Base-by-base conservation (phyloP, 2,329 filamentous ascomycete species). In the Incumbomyces delicatus region DNA sequence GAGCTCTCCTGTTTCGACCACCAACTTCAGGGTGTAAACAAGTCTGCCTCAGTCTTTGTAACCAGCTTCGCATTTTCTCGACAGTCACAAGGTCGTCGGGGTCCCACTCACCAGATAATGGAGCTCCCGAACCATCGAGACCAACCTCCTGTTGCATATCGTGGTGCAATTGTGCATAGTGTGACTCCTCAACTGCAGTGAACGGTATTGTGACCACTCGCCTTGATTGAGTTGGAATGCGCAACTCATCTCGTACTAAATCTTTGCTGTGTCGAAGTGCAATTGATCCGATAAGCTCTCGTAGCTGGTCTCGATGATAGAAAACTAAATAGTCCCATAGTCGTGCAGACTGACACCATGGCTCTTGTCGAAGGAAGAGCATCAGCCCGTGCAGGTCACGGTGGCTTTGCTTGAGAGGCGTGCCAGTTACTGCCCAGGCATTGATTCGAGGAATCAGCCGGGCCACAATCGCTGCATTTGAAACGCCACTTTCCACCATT, bases 371-470 rank as follows among this genome's bases (percentile, higher is more conserved):
- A 7, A 96, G 73, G 56, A 98, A 96, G 0, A 85, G 70, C 1
- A 96, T 64, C 3, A 96, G 70, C 0, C 90, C 90, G 54, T 81
- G 80, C 6, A 95, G 70, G 62, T 95, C 90, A 57, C 75, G 70
- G 29, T 90, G 76, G 51, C 87, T 77, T 54, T 87, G 86, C 54
- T 85, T 83, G 32, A 96, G 75, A 0, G 92, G 92, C 1, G 92
- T 98, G 35, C 87, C 92, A 0, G 87, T 90, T 34, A 98, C 81
- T 12, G 84, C 88, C 92, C 92, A 96, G 2, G 87, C 83, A 65
- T 95, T 89, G 53, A 85, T 67, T 22, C 92, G 77, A 37, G 90
- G 88, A 50, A 98, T 83, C 20, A 83, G 70, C 34, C 81, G 78
- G 31, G 88, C 88, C 12, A 95, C 80, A 39, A 75, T 78, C 1